Conservation (phyloP, 106 monocot genomes). For the Dioscorea zingiberensis region DNA sequence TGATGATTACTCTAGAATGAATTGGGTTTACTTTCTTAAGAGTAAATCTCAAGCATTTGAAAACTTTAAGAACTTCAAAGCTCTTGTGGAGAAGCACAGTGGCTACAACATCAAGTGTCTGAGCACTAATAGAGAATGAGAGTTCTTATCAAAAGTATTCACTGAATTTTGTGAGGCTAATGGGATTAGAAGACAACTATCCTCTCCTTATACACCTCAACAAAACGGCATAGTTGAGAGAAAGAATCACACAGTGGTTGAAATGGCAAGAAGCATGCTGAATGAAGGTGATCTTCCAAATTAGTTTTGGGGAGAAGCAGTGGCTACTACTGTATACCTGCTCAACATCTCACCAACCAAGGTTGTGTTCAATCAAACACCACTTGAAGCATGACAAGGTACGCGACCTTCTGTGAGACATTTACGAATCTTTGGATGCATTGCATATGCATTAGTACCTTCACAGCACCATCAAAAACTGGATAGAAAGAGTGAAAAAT, state of each 20-base stretch:
- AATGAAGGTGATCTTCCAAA: not conserved
- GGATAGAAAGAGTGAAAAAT: not conserved
- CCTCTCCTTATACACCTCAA: not conserved
- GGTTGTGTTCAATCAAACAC: not conserved
- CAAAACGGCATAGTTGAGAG: not conserved
- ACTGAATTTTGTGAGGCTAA: not conserved
- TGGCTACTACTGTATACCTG: not conserved
- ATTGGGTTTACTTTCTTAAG: not conserved
- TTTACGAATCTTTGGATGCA: constrained; percentile 1
- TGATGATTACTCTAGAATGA: not conserved
- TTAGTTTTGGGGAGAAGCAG: not conserved
- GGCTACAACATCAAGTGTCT: not conserved
- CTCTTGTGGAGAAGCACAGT: not conserved
- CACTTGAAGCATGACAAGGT: not conserved
- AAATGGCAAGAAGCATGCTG: not conserved
- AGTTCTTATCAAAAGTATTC: not conserved
- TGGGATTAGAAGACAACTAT: not conserved
- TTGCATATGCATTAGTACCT: not conserved
- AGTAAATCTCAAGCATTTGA: not conserved
- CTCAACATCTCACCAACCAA: not conserved
- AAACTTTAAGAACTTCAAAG: not conserved
- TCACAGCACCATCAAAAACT: too few species aligned
- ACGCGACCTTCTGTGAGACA: not conserved
- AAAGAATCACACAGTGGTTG: not conserved
- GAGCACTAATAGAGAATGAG: not conserved